Conservation (phyloP, 2,329 filamentous ascomycete genomes). For the Ceratocystis albifundus region DNA sequence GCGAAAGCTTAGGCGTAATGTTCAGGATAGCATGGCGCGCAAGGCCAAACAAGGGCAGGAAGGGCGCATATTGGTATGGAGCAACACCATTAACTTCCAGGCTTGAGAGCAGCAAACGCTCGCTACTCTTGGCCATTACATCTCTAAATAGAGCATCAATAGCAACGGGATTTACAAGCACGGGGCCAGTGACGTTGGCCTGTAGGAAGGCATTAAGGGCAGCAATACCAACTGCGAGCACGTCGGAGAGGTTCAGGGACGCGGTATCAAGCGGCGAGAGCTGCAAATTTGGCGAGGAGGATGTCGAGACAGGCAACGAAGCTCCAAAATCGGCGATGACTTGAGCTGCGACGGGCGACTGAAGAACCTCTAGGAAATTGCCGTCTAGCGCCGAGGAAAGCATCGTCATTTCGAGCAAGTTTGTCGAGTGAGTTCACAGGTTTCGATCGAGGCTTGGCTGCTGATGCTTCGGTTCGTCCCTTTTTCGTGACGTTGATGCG, state of each 20-base stretch:
- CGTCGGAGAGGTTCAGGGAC: conserved; percentile 16
- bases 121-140: conserved; percentile 36
- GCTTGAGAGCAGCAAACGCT: conserved; percentile 42
- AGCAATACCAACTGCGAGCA: conserved; percentile 49
- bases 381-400: conserved; percentile 9
- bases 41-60: conserved; percentile 71
- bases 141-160: conserved; percentile 32
- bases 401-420: neutral
- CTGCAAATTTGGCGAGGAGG: neutral
- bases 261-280: neutral
- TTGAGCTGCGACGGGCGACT: neutral
- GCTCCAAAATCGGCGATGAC: conserved; percentile 8
- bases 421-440: neutral
- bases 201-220: conserved; percentile 72
- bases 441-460: neutral
- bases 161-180: conserved; percentile 36
- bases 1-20: conserved; percentile 33
- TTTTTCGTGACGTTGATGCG: neutral
- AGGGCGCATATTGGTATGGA: conserved; percentile 72
- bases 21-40: conserved; percentile 35
- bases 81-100: conserved; percentile 75
- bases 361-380: conserved; percentile 8
- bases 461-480: neutral
- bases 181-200: conserved; percentile 76
- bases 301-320: neutral